A percentile compares a stretch with the other conserved stretches of the same genome.
Conservation (phyloP, 805 yeast genomes). For the Myxozyma vanderwaltii region DNA sequence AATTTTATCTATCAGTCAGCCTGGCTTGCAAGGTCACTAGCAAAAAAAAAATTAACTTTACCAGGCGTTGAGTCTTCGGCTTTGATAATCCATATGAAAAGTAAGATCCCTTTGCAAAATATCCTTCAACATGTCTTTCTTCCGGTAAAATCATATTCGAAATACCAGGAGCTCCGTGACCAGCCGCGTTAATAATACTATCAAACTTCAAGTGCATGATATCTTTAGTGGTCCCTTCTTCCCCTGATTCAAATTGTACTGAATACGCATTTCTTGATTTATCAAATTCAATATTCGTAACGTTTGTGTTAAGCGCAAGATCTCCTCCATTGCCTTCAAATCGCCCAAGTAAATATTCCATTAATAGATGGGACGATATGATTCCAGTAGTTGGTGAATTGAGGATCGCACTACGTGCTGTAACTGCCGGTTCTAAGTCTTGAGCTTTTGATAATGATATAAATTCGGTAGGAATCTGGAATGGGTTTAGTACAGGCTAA, state of each 20-base stretch:
- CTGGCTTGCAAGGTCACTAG: not conserved
- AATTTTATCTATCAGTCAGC: conserved; percentile 31
- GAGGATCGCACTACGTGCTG: conserved; percentile 62
- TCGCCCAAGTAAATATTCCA: conserved; percentile 57
- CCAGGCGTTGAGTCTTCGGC: conserved; percentile 56
- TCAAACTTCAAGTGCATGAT: conserved; percentile 52
- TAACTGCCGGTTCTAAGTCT: conserved; percentile 63
- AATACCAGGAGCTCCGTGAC: conserved; percentile 70
- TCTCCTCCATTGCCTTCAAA: conserved; percentile 66
- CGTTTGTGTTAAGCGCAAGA: conserved; percentile 62
- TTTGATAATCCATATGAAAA: conserved; percentile 55
- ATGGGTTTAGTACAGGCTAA: not conserved
- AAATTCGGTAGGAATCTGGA: conserved; percentile 56
- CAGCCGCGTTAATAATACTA: conserved; percentile 75
- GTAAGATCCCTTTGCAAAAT: conserved; percentile 85
- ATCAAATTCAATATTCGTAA: conserved; percentile 45
- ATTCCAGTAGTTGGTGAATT: conserved; percentile 85
- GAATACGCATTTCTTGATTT: conserved; percentile 31
- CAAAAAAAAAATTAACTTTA: conserved; percentile 1
- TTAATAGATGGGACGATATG: conserved; percentile 74
- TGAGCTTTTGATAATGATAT: conserved; percentile 51
- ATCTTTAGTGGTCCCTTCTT: conserved; percentile 36
- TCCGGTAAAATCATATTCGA: conserved; percentile 69
- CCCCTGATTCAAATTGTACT: conserved; percentile 35
- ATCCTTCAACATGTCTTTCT: conserved; percentile 58